Conservation (phyloP, 306 rosid species). For the Castanospermum australe region DNA sequence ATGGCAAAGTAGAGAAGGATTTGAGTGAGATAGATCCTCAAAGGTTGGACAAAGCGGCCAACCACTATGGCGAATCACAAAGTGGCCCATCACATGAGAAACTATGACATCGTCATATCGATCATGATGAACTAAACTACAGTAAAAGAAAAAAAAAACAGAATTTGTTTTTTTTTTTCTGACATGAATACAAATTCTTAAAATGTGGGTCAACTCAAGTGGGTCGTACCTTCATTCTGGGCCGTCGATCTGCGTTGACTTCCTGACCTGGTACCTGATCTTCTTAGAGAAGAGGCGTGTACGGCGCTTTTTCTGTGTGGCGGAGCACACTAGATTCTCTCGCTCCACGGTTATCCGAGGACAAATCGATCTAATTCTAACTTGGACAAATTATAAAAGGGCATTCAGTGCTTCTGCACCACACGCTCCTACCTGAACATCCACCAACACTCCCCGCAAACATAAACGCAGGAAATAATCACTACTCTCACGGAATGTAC, state of each 20-base stretch:
- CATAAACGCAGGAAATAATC: background rate
- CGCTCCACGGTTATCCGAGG: conserved; percentile 45
- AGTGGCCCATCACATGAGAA: background rate
- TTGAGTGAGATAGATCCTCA: background rate
- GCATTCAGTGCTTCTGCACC: conserved; percentile 14
- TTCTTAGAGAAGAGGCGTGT: conserved; percentile 61
- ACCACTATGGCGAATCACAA: background rate
- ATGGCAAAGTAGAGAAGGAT: background rate
- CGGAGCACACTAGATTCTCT: conserved; percentile 68
- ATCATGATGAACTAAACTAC: too few species aligned
- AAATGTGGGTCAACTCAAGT: too few species aligned
- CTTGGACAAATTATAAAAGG: background rate
- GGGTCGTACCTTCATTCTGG: conserved; percentile 65
- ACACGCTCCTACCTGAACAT: background rate
- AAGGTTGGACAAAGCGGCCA: background rate
- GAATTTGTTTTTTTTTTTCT: too few species aligned
- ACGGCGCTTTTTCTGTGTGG: conserved; percentile 61
- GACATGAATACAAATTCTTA: too few species aligned
- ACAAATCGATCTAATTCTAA: conserved; percentile 57
- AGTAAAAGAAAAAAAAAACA: too few species aligned
- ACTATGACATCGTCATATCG: background rate
- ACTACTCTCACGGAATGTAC: background rate
- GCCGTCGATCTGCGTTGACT: conserved; percentile 67
- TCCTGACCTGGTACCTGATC: conserved; percentile 69
- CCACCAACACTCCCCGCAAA: background rate